phyloP scores from a whole-genome alignment of 2,329 filamentous ascomycete genomes.

The Pleurostoma richardsiae region DNA sequence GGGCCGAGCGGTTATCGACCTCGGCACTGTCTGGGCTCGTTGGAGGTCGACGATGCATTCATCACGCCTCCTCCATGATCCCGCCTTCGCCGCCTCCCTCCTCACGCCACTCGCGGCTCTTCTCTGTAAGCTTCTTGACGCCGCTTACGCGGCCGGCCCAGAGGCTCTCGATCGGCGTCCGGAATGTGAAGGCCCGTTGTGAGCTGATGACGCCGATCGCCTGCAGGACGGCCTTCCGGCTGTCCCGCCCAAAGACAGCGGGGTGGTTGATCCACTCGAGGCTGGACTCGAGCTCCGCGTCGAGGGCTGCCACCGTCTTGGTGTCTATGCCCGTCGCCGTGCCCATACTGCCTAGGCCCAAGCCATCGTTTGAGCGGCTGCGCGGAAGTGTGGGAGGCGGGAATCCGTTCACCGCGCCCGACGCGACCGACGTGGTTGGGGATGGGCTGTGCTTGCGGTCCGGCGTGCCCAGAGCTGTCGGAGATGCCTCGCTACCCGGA shows the following conservation, averaged over 20 bases:
- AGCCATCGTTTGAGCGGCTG: conserved; percentile 49
- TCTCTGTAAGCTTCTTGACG: conserved; percentile 74
- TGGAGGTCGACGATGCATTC: background rate
- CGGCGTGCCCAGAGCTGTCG: conserved; percentile 38
- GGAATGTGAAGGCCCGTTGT: conserved; percentile 89
- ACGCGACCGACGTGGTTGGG: conserved; percentile 38
- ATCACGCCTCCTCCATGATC: conserved; percentile 55
- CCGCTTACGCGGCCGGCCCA: conserved; percentile 83
- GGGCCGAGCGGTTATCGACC: too few relatives aligned
- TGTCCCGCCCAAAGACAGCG: conserved; percentile 89
- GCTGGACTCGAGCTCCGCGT: conserved; percentile 83
- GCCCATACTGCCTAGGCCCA: conserved; percentile 44
- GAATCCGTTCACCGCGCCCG: conserved; percentile 17
- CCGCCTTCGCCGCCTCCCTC: conserved; percentile 69
- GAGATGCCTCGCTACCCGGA: conserved; percentile 35
- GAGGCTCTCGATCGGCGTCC: conserved; percentile 80
- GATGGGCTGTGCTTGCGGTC: conserved; percentile 53
- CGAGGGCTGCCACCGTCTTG: conserved; percentile 76
- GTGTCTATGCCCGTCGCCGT: conserved; percentile 70
- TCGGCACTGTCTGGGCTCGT: background rate
- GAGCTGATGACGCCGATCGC: conserved; percentile 95
- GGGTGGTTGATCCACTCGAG: conserved; percentile 98
- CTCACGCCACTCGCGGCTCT: conserved; percentile 88
- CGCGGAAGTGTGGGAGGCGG: conserved; percentile 39
- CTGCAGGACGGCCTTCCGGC: conserved; percentile 90